These are phyloP conservation scores for Bipolaris sorokiniana DNA, from an alignment of 2,329 filamentous ascomycete genomes.

Conservation along the genomic window DNA sequence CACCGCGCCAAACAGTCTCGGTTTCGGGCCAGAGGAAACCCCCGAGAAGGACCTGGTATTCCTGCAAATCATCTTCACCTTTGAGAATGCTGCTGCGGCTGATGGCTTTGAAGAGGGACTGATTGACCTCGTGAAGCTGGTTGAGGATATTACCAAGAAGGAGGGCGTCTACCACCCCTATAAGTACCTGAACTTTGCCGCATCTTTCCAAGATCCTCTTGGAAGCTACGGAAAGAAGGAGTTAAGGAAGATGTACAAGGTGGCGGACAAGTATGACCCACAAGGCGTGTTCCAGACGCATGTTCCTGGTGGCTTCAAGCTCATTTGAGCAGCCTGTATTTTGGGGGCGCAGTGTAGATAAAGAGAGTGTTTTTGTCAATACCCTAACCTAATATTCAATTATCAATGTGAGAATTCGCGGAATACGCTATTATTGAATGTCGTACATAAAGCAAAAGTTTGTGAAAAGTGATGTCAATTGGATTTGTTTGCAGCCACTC, in stretches of 20 bases:
- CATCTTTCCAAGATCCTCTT: slow-evolving; percentile 43
- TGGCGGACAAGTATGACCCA: slow-evolving; percentile 33
- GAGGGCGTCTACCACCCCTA: slow-evolving; percentile 23
- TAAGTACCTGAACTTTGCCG: slow-evolving; percentile 47
- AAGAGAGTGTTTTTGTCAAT: not conserved
- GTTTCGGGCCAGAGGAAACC: slow-evolving; percentile 19
- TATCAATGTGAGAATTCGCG: not conserved
- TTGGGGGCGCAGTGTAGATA: not conserved
- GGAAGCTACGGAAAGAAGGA: slow-evolving; percentile 25
- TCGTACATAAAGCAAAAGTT: not conserved
- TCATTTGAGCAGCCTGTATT: slow-evolving; percentile 9
- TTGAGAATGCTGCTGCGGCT: slow-evolving; percentile 17
- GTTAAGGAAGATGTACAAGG: slow-evolving; percentile 14
- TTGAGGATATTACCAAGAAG: slow-evolving; percentile 25
- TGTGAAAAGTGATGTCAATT: too few relatives aligned
- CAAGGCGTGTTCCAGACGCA: slow-evolving; percentile 33
- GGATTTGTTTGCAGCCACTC: too few relatives aligned
- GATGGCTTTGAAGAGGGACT: slow-evolving; percentile 24
- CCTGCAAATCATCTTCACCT: slow-evolving; percentile 32
- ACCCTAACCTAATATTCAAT: not conserved
- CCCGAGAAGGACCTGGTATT: slow-evolving; percentile 29
- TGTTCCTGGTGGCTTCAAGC: slow-evolving; percentile 31
- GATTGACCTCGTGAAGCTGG: slow-evolving; percentile 26
- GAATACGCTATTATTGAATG: not conserved
- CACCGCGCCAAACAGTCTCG: slow-evolving; percentile 25